phyloP scores from a whole-genome alignment of 2,329 filamentous ascomycete genomes.

The Simplicillium aogashimaense region DNA sequence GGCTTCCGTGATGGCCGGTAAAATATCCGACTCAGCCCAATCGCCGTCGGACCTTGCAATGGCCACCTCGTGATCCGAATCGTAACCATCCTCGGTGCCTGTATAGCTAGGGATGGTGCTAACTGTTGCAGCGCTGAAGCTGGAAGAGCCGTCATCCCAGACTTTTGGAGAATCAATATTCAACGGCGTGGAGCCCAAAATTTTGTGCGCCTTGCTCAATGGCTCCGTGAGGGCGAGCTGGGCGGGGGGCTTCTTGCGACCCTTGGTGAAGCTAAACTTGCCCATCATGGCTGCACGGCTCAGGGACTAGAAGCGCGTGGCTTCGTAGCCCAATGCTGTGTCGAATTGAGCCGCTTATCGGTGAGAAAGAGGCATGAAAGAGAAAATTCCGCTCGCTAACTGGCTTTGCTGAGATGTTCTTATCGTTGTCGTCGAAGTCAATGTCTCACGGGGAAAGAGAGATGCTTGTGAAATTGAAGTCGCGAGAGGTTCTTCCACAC shows the following conservation, averaged over 20 bases:
- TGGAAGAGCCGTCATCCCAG: conserved; percentile 34
- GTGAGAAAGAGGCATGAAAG: too few species aligned
- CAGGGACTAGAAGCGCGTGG: too few species aligned
- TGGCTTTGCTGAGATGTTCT: too few species aligned
- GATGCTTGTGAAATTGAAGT: too few species aligned
- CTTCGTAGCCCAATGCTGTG: too few species aligned
- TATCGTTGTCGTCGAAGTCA: too few species aligned
- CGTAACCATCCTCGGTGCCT: conserved; percentile 10
- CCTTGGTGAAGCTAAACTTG: conserved; percentile 38
- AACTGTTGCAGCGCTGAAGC: conserved; percentile 33
- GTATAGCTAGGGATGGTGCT: conserved; percentile 23
- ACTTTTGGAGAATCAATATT: conserved; percentile 26
- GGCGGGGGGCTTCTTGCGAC: conserved; percentile 30
- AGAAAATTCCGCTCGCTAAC: too few species aligned
- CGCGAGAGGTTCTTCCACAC: too few species aligned
- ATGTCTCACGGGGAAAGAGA: too few species aligned
- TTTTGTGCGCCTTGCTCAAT: conserved; percentile 40
- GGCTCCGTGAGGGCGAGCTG: conserved; percentile 21
- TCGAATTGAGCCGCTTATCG: too few species aligned
- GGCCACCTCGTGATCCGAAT: conserved; percentile 12
- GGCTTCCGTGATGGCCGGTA: conserved; percentile 21
- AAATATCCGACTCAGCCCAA: conserved; percentile 38
- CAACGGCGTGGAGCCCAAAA: conserved; percentile 36
- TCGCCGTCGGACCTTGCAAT: conserved; percentile 10
- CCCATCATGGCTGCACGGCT: conserved; percentile 18